phyloP scores from a whole-genome alignment of 352 stramenopile species.

The Phytopythium oedochilum region DNA sequence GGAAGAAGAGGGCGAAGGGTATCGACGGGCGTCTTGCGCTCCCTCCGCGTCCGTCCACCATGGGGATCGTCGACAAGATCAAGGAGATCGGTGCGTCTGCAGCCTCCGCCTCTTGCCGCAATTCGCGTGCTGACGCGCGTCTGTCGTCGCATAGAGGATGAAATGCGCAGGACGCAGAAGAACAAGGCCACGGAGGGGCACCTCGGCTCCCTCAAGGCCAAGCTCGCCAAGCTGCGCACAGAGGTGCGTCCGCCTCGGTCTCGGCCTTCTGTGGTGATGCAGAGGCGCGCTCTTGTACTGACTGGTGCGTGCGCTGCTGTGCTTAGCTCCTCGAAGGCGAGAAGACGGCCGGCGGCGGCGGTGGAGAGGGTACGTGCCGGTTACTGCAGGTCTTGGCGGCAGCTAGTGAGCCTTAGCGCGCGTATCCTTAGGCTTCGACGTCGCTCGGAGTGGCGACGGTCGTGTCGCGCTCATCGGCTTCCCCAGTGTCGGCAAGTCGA shows the following conservation, averaged over 20 bases:
- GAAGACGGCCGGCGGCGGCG: constrained; percentile 66
- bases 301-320: constrained; percentile 2
- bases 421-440: constrained; percentile 84
- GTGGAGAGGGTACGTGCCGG: constrained; percentile 41
- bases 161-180: constrained; percentile 98
- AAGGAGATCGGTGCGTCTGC: constrained; percentile 88
- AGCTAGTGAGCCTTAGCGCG: background rate
- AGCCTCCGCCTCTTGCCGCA: too few relatives aligned
- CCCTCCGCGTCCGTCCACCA: constrained; percentile 36
- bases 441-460: constrained; percentile 94
- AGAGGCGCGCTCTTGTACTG: background rate
- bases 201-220: constrained; percentile 96
- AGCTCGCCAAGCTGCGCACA: constrained; percentile 98
- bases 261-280: too few relatives aligned
- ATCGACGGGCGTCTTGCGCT: too few relatives aligned
- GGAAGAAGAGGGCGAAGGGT: too few relatives aligned
- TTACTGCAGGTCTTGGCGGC: too few relatives aligned
- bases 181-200: constrained; percentile 95
- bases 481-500: constrained; percentile 87
- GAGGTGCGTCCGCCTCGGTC: too few relatives aligned
- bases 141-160: constrained; percentile 69
- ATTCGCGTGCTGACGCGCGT: too few relatives aligned
- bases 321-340: constrained; percentile 84
- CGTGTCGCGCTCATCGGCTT: constrained; percentile 97
- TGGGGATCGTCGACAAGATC: constrained; percentile 92